These are phyloP conservation scores for Lanmaoa rubissima DNA, from an alignment of 768 basidiomycete species.

Conservation along the genomic window DNA sequence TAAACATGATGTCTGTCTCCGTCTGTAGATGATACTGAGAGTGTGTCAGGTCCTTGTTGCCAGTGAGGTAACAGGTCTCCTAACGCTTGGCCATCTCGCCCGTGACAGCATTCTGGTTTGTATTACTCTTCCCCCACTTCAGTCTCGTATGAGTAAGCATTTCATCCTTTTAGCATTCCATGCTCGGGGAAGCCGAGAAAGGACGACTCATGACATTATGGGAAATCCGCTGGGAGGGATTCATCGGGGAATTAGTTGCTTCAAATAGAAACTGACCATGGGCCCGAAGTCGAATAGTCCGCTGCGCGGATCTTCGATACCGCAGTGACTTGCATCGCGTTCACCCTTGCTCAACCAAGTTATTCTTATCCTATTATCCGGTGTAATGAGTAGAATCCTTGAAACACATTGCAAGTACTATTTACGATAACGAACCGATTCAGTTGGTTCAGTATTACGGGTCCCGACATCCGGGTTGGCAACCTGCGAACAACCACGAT, in stretches of 20 bases:
- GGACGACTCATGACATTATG: conserved; percentile 39
- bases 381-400: background rate
- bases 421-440: background rate
- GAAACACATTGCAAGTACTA: background rate
- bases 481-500: conserved; percentile 1
- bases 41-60: conserved; percentile 56
- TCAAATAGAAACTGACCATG: background rate
- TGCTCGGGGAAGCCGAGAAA: conserved; percentile 48
- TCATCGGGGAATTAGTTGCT: conserved; percentile 37
- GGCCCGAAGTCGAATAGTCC: no score
- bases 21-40: background rate
- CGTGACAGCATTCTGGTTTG: conserved; percentile 62
- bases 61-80: conserved; percentile 64
- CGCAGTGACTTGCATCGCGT: background rate
- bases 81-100: conserved; percentile 60
- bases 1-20: conserved; percentile 19
- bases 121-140: background rate
- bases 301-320: background rate
- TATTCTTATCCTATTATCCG: background rate
- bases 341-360: background rate
- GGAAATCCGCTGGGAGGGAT: conserved; percentile 48
- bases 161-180: conserved; percentile 45
- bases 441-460: background rate
- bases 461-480: background rate
- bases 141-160: background rate